These are phyloP conservation scores for Xylaria sp. DNA, from an alignment of 2,329 filamentous ascomycete genomes.

Conservation along the genomic window DNA sequence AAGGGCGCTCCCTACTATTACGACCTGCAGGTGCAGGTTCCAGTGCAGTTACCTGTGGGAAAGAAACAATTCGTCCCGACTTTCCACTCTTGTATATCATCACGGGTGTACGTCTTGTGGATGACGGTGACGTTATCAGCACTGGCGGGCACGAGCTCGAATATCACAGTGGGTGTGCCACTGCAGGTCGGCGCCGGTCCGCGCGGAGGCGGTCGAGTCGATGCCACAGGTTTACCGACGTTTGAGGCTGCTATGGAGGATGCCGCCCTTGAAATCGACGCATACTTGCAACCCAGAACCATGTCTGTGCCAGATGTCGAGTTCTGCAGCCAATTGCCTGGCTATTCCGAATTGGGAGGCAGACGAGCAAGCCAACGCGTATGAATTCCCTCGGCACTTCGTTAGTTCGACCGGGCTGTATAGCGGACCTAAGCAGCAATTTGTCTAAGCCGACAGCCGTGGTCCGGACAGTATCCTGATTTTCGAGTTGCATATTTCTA, in stretches of 20 bases:
- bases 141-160: conserved; percentile 52
- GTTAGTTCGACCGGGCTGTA: background rate
- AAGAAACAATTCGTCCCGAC: conserved; percentile 65
- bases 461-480: background rate
- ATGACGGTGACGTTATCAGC: conserved; percentile 53
- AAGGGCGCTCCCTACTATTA: conserved; percentile 51
- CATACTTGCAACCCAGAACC: conserved; percentile 56
- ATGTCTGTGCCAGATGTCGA: conserved; percentile 51
- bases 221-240: conserved; percentile 51
- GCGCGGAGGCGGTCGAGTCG: conserved; percentile 46
- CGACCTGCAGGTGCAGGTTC: conserved; percentile 58
- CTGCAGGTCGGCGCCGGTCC: conserved; percentile 61
- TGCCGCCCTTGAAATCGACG: conserved; percentile 54
- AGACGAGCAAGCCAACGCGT: conserved; percentile 6
- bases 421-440: background rate
- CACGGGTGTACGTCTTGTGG: conserved; percentile 65
- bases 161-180: conserved; percentile 59
- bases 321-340: conserved; percentile 52
- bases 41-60: conserved; percentile 59
- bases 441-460: background rate
- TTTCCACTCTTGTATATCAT: conserved; percentile 68
- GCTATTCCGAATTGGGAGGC: conserved; percentile 40
- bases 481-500: background rate
- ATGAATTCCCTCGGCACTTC: background rate
- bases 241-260: conserved; percentile 60